Evolutionary conservation across 331 rosid species (phyloP).

Genomic region (Spiraea crenata): DNA sequence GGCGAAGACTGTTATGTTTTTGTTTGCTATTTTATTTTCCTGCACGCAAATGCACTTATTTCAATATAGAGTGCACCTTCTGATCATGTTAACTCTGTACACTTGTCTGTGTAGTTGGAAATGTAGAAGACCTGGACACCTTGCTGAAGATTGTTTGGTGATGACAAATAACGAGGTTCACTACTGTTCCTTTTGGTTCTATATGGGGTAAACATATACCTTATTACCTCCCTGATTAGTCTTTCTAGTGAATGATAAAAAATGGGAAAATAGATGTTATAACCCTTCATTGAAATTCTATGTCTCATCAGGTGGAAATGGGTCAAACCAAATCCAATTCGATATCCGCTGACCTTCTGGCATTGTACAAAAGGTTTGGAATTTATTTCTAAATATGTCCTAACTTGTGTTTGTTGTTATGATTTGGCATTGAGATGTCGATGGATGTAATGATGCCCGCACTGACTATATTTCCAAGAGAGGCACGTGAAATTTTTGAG

Average conservation of each 20-base stretch:
- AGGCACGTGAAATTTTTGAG: not conserved
- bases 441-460: not conserved
- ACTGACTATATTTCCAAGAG: not conserved
- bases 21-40: not conserved
- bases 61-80: slow-evolving; percentile 1
- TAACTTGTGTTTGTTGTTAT: not conserved
- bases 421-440: not conserved
- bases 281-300: not conserved
- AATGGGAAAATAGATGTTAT: not conserved
- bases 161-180: slow-evolving; percentile 43
- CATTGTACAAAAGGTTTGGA: slow-evolving; percentile 61
- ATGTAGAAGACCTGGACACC: slow-evolving; percentile 84
- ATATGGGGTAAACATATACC: not conserved
- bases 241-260: not conserved
- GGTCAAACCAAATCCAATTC: slow-evolving; percentile 41
- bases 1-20: not conserved
- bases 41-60: not conserved
- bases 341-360: slow-evolving; percentile 63
- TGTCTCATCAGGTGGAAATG: slow-evolving; percentile 34
- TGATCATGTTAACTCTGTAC: slow-evolving; percentile 27
- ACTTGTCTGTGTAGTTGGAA: slow-evolving; percentile 61
- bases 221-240: not conserved
- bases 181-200: slow-evolving; percentile 10
- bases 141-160: slow-evolving; percentile 80
- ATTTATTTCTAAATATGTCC: not conserved